Conservation (phyloP, 192 early-diverging fungal species). For the Paraglomus occultum region DNA sequence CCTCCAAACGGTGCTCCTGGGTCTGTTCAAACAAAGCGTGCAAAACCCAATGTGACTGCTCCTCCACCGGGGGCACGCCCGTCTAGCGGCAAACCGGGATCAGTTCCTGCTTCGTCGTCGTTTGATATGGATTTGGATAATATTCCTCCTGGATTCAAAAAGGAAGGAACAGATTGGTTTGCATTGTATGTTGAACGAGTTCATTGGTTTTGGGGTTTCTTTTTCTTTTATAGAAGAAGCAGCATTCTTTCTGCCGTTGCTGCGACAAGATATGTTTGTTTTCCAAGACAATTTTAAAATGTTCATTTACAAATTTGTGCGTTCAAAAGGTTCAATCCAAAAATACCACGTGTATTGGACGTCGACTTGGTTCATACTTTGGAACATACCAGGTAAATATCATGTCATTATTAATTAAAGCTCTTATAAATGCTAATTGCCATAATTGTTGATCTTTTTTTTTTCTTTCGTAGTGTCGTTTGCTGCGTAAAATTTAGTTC, state of each 20-base stretch:
- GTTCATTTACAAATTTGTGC: too few relatives aligned
- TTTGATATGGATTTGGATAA: conserved; percentile 79
- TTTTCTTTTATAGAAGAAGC: conserved; percentile 10
- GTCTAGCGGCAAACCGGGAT: conserved; percentile 32
- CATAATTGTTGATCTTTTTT: conserved; percentile 36
- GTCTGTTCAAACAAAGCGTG: conserved; percentile 19
- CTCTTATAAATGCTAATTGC: conserved; percentile 29
- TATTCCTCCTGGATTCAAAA: conserved; percentile 70
- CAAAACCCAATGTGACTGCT: conserved; percentile 21
- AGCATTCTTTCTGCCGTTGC: too few relatives aligned
- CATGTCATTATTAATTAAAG: conserved; percentile 26
- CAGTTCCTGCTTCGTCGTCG: conserved; percentile 27
- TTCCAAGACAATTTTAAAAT: too few relatives aligned
- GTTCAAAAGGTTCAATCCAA: conserved; percentile 59
- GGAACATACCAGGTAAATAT: conserved; percentile 45
- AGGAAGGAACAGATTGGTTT: conserved; percentile 86
- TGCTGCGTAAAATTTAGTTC: conserved; percentile 96
- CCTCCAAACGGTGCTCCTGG: conserved; percentile 19
- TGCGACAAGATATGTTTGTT: too few relatives aligned
- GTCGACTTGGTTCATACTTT: conserved; percentile 63
- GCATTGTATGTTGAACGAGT: conserved; percentile 56
- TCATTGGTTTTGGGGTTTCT: too few relatives aligned
- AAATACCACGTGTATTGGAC: conserved; percentile 56
- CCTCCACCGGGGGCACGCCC: conserved; percentile 22
- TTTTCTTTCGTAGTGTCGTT: conserved; percentile 82